Evolutionary conservation across 1,284 basidiomycete genomes (phyloP).

Genomic region (Tilletia horrida): DNA sequence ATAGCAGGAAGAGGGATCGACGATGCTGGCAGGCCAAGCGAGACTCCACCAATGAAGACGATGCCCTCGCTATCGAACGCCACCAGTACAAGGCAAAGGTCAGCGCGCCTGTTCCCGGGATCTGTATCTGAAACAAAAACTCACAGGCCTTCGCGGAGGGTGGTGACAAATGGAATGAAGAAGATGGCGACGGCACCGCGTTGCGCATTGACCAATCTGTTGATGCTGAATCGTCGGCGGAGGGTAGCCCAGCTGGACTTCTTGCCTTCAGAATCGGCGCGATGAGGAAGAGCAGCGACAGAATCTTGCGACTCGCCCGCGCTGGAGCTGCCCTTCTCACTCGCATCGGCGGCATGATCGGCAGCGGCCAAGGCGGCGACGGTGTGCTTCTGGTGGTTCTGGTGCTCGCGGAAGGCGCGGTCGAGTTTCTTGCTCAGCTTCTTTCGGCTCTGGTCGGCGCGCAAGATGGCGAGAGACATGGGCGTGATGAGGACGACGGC

Average conservation of each 20-base stretch:
- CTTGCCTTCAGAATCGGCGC: background rate
- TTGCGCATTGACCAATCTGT: slow-evolving; percentile 8
- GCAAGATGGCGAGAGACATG: slow-evolving; percentile 50
- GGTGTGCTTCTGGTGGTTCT: background rate
- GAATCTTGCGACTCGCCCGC: no score
- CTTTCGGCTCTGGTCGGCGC: slow-evolving; percentile 41
- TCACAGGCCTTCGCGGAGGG: slow-evolving; percentile 47
- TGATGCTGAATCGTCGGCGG: background rate
- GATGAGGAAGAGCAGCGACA: background rate
- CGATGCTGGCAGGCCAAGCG: slow-evolving; percentile 46
- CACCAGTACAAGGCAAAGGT: no score
- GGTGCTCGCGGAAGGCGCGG: slow-evolving; percentile 33
- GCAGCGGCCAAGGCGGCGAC: background rate
- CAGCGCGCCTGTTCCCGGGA: background rate
- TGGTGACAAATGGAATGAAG: slow-evolving; percentile 50
- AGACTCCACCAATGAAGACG: slow-evolving; percentile 52
- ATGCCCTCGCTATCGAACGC: slow-evolving; percentile 36
- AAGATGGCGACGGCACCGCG: slow-evolving; percentile 36
- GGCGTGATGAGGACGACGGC: slow-evolving; percentile 51
- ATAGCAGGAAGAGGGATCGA: slow-evolving; percentile 52
- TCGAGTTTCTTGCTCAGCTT: slow-evolving; percentile 50
- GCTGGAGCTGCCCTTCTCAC: no score
- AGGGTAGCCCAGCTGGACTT: background rate
- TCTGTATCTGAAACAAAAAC: slow-evolving; percentile 1
- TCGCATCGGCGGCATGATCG: background rate